Base-by-base conservation (phyloP, 2,329 filamentous ascomycete genomes). In the Aspergillus aculeatus region DNA sequence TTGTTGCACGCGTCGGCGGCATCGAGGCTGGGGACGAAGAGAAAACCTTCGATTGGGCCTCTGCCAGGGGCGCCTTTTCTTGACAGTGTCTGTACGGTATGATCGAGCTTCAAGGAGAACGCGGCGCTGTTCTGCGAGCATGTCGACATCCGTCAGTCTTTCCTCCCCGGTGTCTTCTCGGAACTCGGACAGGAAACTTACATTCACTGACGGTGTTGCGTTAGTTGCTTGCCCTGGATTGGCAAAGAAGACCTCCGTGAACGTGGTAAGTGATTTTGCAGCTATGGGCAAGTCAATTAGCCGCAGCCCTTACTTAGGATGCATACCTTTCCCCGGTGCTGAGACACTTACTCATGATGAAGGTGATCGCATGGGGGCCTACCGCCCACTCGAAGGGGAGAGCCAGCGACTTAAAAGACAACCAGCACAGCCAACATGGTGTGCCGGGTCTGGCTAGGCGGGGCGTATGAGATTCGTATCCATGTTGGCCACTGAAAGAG, bases 11-110 rank as follows among this genome's bases (percentile, higher is more conserved):
- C 76, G 62, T 89, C 83, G 58, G 81, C 73, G 11, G 70, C 58
- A 5, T 77, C 72, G 47, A 96, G 81, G 61, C 88, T 85, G 4
- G 94, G 95, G 2, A 96, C 89, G 73, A 95, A 98, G 59, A 98
- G 83, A 16, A 97, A 84, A 62, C 94, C 94, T 64, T 86, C 84
- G 38, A 95, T 86, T 56, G 85, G 79, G 57, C 84, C 84, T 64
- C 88, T 85, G 44, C 81, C 74, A 32, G 84, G 81, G 55, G 85
- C 82, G 71, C 86, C 87, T 62, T 86, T 89, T 32, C 84, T 86
- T 3, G 90, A 90, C 14, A 97, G 81, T 0, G 91, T 96, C 49
- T 88, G 90, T 54, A 96, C 83, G 68, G 90, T 89, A 59, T 71
- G 73, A 38, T 76, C 72, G 4, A 78, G 64, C 23, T 73, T 70